Evolutionary conservation across 768 basidiomycete species (phyloP).

Genomic region (Sutorius australiensis): DNA sequence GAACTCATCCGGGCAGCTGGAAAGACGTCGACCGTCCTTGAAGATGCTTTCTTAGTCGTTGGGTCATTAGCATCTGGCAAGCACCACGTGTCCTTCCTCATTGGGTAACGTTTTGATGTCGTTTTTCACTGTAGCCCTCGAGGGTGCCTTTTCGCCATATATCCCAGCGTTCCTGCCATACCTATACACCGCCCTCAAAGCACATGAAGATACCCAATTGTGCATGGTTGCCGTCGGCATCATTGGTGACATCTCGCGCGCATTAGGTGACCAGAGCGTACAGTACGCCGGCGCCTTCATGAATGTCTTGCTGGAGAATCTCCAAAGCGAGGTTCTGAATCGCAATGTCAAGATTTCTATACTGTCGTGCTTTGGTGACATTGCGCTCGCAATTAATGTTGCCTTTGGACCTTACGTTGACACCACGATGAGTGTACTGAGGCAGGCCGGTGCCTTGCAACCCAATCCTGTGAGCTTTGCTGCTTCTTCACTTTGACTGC

Average conservation of each 20-base stretch:
- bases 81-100: slow-evolving; percentile 11
- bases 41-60: slow-evolving; percentile 93
- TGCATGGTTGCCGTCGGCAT: slow-evolving; percentile 95
- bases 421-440: slow-evolving; percentile 86
- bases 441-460: slow-evolving; percentile 84
- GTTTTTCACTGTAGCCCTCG: slow-evolving; percentile 53
- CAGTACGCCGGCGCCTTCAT: slow-evolving; percentile 89
- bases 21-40: slow-evolving; percentile 91
- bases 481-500: background rate
- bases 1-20: slow-evolving; percentile 82
- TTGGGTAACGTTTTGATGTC: background rate
- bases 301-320: slow-evolving; percentile 85
- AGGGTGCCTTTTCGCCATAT: slow-evolving; percentile 75
- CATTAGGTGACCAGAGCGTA: slow-evolving; percentile 77
- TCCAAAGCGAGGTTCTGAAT: slow-evolving; percentile 86
- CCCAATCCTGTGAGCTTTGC: slow-evolving; percentile 71
- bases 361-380: slow-evolving; percentile 92
- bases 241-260: slow-evolving; percentile 95
- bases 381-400: slow-evolving; percentile 86
- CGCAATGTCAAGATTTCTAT: slow-evolving; percentile 97
- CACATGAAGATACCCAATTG: slow-evolving; percentile 92
- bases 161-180: slow-evolving; percentile 81
- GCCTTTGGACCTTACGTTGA: slow-evolving; percentile 86
- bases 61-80: slow-evolving; percentile 79
- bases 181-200: slow-evolving; percentile 84